A percentile compares a stretch with the other conserved stretches of the same genome.
These are phyloP conservation scores for Botrytis pseudocinerea DNA, from an alignment of 2,329 filamentous ascomycete genomes.

Conservation along the genomic window DNA sequence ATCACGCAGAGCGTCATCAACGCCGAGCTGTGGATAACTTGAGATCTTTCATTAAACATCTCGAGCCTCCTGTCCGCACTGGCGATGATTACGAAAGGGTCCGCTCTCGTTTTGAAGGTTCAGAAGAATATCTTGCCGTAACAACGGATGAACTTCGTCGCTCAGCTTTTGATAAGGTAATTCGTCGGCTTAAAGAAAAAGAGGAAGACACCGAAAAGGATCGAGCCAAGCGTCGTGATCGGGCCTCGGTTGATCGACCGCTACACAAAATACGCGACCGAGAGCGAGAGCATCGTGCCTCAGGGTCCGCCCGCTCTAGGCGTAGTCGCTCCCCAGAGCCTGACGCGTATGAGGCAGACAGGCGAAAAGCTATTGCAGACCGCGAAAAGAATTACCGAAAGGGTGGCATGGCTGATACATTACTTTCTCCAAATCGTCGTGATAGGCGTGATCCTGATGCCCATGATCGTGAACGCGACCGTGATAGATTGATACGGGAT, in stretches of 20 bases:
- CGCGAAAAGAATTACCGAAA: slow-evolving; percentile 93
- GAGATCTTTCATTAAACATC: slow-evolving; percentile 81
- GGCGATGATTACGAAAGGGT: slow-evolving; percentile 89
- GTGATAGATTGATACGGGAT: slow-evolving; percentile 37
- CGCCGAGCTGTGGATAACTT: slow-evolving; percentile 82
- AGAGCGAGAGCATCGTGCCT: slow-evolving; percentile 62
- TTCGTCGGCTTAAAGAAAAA: slow-evolving; percentile 87
- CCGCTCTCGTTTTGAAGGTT: slow-evolving; percentile 73
- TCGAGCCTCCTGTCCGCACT: slow-evolving; percentile 77
- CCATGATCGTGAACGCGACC: slow-evolving; percentile 42
- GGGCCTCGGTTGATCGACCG: slow-evolving; percentile 48
- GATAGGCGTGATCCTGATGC: slow-evolving; percentile 42
- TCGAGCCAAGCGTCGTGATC: slow-evolving; percentile 58
- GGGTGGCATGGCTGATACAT: slow-evolving; percentile 65
- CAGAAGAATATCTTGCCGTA: slow-evolving; percentile 81
- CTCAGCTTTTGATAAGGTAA: slow-evolving; percentile 85
- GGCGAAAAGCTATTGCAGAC: slow-evolving; percentile 89
- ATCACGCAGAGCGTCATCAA: slow-evolving; percentile 78
- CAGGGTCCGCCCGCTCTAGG: slow-evolving; percentile 52
- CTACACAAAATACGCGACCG: slow-evolving; percentile 53
- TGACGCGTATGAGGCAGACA: slow-evolving; percentile 93
- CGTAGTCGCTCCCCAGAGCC: slow-evolving; percentile 86
- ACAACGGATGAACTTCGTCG: slow-evolving; percentile 79
- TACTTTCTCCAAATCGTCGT: slow-evolving; percentile 48
- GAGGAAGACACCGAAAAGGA: slow-evolving; percentile 78